These are phyloP conservation scores for Globisporangium megalacanthum DNA, from an alignment of 352 stramenopile genomes.

Conservation along the genomic window DNA sequence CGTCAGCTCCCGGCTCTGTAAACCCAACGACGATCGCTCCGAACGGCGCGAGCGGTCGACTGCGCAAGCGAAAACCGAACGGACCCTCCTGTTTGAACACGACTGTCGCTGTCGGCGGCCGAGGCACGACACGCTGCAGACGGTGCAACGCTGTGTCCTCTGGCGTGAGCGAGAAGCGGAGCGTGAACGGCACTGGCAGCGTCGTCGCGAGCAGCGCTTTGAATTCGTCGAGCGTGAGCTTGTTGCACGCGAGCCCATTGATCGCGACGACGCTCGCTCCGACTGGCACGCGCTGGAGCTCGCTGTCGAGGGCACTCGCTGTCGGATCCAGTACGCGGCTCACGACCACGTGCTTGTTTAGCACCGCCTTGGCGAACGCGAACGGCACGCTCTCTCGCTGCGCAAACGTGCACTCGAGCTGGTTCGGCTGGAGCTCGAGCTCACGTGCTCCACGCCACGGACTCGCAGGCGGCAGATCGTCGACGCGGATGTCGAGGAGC, in stretches of 20 bases:
- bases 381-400: constrained; percentile 51
- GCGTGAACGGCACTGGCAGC: constrained; percentile 42
- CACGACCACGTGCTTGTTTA: constrained; percentile 69
- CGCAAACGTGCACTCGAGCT: constrained; percentile 57
- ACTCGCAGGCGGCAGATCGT: constrained; percentile 70
- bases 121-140: constrained; percentile 38
- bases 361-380: constrained; percentile 55
- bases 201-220: constrained; percentile 34
- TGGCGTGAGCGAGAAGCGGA: constrained; percentile 62
- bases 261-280: constrained; percentile 63
- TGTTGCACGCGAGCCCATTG: constrained; percentile 69
- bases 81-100: constrained; percentile 68
- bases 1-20: constrained; percentile 29
- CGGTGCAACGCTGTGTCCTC: constrained; percentile 57
- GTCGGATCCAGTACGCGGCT: constrained; percentile 42
- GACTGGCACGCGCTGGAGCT: constrained; percentile 44
- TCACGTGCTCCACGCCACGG: constrained; percentile 75
- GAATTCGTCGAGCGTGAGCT: constrained; percentile 71
- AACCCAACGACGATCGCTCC: constrained; percentile 80
- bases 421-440: constrained; percentile 60
- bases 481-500: constrained; percentile 69
- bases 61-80: constrained; percentile 71
- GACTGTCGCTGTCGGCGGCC: constrained; percentile 49
- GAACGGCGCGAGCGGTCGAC: constrained; percentile 55
- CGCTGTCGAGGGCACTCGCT: constrained; percentile 6